A percentile compares a stretch with the other conserved stretches of the same genome.
phyloP scores from a whole-genome alignment of 257 asterid species.

The Vinca minor region DNA sequence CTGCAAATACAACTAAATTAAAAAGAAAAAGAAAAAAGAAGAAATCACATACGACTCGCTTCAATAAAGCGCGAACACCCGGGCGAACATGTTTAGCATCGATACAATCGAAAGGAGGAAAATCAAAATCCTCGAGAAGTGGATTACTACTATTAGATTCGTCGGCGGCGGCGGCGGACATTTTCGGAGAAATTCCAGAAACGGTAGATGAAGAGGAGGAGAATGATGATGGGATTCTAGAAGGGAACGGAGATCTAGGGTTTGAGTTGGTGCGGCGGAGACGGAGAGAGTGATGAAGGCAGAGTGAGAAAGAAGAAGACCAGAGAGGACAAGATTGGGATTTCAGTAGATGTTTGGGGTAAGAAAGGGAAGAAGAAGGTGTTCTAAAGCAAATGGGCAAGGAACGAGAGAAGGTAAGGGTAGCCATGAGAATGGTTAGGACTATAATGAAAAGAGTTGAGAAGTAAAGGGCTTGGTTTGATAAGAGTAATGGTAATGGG shows the following conservation, averaged over 20 bases:
- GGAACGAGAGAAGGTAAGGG: slow-evolving; percentile 17
- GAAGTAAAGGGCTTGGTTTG: slow-evolving; percentile 14
- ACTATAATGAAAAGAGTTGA: slow-evolving; percentile 5
- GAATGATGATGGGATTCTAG: slow-evolving; percentile 37
- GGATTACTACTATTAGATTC: slow-evolving; percentile 47
- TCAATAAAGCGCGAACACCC: slow-evolving; percentile 72
- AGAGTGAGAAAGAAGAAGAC: slow-evolving; percentile 60
- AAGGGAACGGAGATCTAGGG: slow-evolving; percentile 9
- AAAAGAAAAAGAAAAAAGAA: neutral
- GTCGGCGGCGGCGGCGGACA: slow-evolving; percentile 15
- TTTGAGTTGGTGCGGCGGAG: slow-evolving; percentile 16
- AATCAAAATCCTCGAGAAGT: slow-evolving; percentile 59
- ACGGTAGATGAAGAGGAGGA: slow-evolving; percentile 24
- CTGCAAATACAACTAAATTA: neutral
- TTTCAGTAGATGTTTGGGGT: slow-evolving; percentile 34
- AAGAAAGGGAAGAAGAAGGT: slow-evolving; percentile 8
- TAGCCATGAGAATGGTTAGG: slow-evolving; percentile 24
- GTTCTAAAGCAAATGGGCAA: slow-evolving; percentile 34
- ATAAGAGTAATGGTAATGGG: neutral
- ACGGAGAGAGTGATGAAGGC: slow-evolving; percentile 17
- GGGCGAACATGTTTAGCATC: slow-evolving; percentile 81
- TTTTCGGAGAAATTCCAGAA: slow-evolving; percentile 7
- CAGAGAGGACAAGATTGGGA: slow-evolving; percentile 66
- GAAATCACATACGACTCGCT: slow-evolving; percentile 44
- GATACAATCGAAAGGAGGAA: slow-evolving; percentile 80